Percentiles rank a stretch among this genome's conserved stretches.
Conservation (phyloP, 495 filamentous ascomycete genomes). For the Bacidia gigantensis region DNA sequence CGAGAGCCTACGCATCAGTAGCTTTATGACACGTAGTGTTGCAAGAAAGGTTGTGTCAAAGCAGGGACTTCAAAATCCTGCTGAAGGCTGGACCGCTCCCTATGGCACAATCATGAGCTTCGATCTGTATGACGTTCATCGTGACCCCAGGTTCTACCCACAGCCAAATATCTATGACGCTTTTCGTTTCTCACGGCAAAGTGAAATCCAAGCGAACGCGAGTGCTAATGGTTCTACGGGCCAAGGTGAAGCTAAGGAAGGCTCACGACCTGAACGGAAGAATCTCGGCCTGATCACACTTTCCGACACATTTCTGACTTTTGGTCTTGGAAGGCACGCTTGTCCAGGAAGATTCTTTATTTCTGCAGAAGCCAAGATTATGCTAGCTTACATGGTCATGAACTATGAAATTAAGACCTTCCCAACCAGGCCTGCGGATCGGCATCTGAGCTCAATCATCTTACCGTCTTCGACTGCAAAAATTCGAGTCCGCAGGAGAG, state of each 20-base stretch:
- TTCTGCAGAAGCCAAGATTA: constrained; percentile 21
- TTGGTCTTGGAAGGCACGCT: constrained; percentile 10
- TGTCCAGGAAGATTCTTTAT: constrained; percentile 13
- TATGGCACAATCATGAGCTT: constrained; percentile 22
- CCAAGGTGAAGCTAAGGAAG: not conserved
- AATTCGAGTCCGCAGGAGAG: constrained; percentile 5
- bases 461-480: constrained; percentile 7
- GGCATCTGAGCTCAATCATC: not conserved
- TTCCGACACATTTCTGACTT: constrained; percentile 8
- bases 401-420: constrained; percentile 21
- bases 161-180: constrained; percentile 24
- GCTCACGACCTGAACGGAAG: not conserved
- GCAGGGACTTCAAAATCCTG: constrained; percentile 18
- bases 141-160: constrained; percentile 21
- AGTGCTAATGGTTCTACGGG: not conserved
- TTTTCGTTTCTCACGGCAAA: constrained; percentile 21
- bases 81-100: constrained; percentile 19
- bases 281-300: constrained; percentile 2
- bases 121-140: constrained; percentile 21
- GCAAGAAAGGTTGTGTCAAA: constrained; percentile 23
- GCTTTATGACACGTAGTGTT: constrained; percentile 23
- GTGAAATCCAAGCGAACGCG: not conserved
- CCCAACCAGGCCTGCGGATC: not conserved
- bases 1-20: constrained; percentile 27
- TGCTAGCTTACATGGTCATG: constrained; percentile 20